Percentiles rank a stretch among this genome's conserved stretches.
These are phyloP conservation scores for Cystofilobasidium capitatum DNA, from an alignment of 768 basidiomycete genomes.

Conservation along the genomic window DNA sequence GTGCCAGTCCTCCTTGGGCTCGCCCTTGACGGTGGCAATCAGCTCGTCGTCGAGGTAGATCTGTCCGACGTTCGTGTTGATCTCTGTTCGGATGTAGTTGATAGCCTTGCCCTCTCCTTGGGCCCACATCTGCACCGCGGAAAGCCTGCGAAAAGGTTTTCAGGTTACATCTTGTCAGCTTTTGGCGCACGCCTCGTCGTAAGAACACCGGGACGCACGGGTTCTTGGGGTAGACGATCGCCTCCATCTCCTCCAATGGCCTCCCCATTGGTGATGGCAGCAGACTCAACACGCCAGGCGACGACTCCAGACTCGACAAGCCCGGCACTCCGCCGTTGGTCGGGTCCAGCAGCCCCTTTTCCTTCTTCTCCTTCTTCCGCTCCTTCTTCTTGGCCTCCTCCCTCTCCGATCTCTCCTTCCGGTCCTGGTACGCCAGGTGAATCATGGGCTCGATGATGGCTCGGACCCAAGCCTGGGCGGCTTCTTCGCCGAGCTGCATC, in stretches of 20 bases:
- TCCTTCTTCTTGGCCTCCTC: neutral
- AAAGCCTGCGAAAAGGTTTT: neutral
- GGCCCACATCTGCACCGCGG: neutral
- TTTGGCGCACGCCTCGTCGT: too few species aligned
- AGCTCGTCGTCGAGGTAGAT: neutral
- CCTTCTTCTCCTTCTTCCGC: neutral
- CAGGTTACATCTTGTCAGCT: neutral
- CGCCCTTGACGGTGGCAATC: neutral
- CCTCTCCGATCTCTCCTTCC: neutral
- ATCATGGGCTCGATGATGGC: constrained; percentile 1
- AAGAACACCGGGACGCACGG: neutral
- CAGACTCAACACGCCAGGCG: too few species aligned
- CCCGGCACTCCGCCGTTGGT: neutral
- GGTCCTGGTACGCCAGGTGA: constrained; percentile 1
- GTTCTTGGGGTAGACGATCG: neutral
- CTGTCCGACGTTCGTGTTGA: neutral
- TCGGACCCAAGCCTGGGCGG: neutral
- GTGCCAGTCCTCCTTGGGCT: neutral
- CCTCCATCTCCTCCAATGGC: neutral
- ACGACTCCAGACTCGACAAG: too few species aligned
- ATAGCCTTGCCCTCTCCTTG: neutral
- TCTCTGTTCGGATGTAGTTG: neutral
- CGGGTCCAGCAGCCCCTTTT: neutral
- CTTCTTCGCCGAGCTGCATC: neutral
- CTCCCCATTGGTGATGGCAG: neutral